Conservation (phyloP, 2,329 filamentous ascomycete species). For the Colletotrichum karsti region DNA sequence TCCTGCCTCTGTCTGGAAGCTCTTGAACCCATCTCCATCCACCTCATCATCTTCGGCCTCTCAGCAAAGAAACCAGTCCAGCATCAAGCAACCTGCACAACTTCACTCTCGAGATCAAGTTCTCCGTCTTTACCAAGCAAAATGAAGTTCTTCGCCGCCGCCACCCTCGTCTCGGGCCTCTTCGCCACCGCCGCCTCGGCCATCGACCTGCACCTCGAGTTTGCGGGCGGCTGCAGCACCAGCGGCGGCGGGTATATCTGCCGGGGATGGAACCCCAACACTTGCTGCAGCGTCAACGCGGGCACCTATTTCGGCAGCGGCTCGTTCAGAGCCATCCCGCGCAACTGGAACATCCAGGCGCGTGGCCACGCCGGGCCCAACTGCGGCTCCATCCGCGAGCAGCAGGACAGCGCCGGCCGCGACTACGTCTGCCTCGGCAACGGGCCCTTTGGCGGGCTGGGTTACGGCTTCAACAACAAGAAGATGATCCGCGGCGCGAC, state of each 20-base stretch:
- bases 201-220: conserved; percentile 20
- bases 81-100: not conserved
- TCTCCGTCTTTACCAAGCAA: conserved; percentile 6
- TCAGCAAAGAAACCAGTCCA: not conserved
- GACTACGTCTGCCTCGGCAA: conserved; percentile 9
- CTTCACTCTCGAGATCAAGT: not conserved
- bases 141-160: conserved; percentile 9
- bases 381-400: conserved; percentile 10
- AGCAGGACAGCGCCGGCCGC: conserved; percentile 10
- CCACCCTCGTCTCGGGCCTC: conserved; percentile 14
- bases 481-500: conserved; percentile 19
- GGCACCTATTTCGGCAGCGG: conserved; percentile 5
- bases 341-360: conserved; percentile 2
- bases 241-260: not conserved
- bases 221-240: conserved; percentile 18
- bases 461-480: conserved; percentile 9
- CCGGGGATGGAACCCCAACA: not conserved
- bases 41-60: not conserved
- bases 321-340: conserved; percentile 17
- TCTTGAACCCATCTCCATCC: not conserved
- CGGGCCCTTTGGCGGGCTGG: conserved; percentile 2
- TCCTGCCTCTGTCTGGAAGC: not conserved
- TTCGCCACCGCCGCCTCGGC: conserved; percentile 18
- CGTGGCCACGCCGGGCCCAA: conserved; percentile 14
- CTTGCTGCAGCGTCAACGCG: conserved; percentile 18